A percentile compares a stretch with the other conserved stretches of the same genome.
These are phyloP conservation scores for Magnaporthiopsis poae DNA, from an alignment of 2,329 filamentous ascomycete genomes.

Conservation along the genomic window DNA sequence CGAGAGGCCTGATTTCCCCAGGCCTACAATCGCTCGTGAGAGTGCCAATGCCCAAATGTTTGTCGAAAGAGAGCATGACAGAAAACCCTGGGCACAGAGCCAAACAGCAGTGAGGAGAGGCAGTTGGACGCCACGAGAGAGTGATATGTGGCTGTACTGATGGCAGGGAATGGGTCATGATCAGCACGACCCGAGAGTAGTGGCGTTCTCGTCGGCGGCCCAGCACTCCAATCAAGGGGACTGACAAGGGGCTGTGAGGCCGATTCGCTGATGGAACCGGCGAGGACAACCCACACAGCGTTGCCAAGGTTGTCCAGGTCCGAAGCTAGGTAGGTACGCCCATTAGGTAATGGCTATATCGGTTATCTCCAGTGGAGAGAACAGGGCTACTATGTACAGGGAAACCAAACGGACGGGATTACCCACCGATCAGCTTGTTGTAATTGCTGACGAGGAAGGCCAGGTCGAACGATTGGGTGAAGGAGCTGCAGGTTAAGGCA, in stretches of 20 bases:
- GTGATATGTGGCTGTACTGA: not conserved
- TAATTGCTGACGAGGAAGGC: conserved; percentile 2
- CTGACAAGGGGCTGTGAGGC: conserved; percentile 1
- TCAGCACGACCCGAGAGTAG: no score
- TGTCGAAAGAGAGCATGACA: not conserved
- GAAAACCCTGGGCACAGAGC: not conserved
- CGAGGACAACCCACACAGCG: not conserved
- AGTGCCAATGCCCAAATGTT: not conserved
- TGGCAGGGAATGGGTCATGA: no score
- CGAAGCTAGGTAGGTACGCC: not conserved
- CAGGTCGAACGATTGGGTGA: conserved; percentile 1
- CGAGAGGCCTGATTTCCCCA: not conserved
- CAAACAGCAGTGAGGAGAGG: not conserved
- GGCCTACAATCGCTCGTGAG: not conserved
- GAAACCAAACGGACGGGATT: not conserved
- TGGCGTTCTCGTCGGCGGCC: no score
- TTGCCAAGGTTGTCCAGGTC: not conserved
- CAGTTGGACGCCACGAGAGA: not conserved
- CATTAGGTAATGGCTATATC: not conserved
- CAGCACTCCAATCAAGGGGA: no score
- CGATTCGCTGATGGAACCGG: not conserved
- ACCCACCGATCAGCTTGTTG: not conserved
- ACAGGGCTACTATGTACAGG: not conserved
- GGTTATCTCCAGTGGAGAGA: no score
- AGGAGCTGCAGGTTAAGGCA: not conserved